phyloP scores from a whole-genome alignment of 2,329 filamentous ascomycete genomes.

The Grosmannia serpens region DNA sequence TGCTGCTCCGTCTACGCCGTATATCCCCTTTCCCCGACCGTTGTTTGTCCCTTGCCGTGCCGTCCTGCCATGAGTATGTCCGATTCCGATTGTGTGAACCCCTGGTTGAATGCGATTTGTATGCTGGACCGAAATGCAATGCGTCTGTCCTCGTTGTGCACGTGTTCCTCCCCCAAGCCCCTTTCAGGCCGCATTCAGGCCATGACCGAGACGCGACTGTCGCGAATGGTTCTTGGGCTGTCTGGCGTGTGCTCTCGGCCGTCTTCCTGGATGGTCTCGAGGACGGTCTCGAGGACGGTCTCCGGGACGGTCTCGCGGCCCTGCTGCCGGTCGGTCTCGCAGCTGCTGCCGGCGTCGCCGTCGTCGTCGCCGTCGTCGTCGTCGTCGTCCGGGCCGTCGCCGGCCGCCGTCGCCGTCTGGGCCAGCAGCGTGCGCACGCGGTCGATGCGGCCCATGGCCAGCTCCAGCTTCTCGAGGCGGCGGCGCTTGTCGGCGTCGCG shows the following conservation, averaged over 20 bases:
- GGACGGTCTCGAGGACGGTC: no score
- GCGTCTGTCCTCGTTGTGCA: neutral
- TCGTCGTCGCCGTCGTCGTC: neutral
- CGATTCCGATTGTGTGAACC: neutral
- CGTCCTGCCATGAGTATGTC: neutral
- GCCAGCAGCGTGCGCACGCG: constrained; percentile 50
- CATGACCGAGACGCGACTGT: neutral
- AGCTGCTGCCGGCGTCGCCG: neutral
- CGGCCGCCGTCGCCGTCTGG: neutral
- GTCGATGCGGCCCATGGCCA: constrained; percentile 59
- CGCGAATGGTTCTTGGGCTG: neutral
- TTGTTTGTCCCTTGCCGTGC: no score
- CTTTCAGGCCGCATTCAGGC: neutral
- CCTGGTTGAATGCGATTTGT: neutral
- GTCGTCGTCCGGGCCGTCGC: neutral
- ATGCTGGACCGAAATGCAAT: neutral
- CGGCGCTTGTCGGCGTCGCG: constrained; percentile 59
- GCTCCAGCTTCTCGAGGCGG: constrained; percentile 59
- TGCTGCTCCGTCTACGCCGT: neutral
- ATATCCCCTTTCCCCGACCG: neutral
- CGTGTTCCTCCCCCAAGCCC: neutral
- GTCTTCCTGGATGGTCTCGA: no score
- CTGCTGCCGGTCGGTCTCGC: neutral
- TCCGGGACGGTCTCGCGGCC: neutral
- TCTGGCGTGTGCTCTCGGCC: no score